Base-by-base conservation (phyloP, 192 early-diverging fungal species). In the Coemansia sp. region DNA sequence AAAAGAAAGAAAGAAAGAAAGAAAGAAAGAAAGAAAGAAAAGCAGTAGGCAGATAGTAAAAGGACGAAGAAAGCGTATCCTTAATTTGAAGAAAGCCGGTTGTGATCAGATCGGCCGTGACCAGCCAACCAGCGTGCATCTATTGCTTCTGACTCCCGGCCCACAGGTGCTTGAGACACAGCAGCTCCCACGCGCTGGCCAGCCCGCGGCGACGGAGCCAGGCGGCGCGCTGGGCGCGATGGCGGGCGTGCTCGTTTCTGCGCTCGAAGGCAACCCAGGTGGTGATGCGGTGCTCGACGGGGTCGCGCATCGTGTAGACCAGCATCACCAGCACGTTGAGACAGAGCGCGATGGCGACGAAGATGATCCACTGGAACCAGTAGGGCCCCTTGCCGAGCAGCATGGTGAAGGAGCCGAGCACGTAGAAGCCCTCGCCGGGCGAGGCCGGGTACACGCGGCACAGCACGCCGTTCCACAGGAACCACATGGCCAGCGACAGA, bases 381-480 rank as follows among this genome's bases (percentile, higher is more conserved):
- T 87, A 90, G 7, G 78, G 70, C 2, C 82, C 70, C 37, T 75
- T 75, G 12, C 25, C 49, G 49, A 84, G 81, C 61, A 87, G 20
- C 20, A 63, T 48, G 25, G 74, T 71, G 58, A 90, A 90, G 9
- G 71, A 78, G 5, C 88, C 87, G 38, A 74, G 64, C 12, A 89
- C 89, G 63, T 84, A 82, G 63, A 88, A 90, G 7, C 81, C 84
- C 7, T 79, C 69, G 0, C 75, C 65, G 2, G 79, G 79, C 5
- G 70, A 77, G 13, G 61, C 40, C 8, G 88, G 88, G 50, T 89
- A 90, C 14, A 86, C 65, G 69, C 83, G 84, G 32, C 77, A 83
- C 43, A 88, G 84, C n/a, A 88, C 76, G 44, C 85, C 86, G 50
- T 91, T 87, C 79, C 85, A 91, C 10, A 76, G 75, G 63, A 88